Base-by-base conservation (phyloP, 306 rosid genomes). In the Trifolium dubium region DNA sequence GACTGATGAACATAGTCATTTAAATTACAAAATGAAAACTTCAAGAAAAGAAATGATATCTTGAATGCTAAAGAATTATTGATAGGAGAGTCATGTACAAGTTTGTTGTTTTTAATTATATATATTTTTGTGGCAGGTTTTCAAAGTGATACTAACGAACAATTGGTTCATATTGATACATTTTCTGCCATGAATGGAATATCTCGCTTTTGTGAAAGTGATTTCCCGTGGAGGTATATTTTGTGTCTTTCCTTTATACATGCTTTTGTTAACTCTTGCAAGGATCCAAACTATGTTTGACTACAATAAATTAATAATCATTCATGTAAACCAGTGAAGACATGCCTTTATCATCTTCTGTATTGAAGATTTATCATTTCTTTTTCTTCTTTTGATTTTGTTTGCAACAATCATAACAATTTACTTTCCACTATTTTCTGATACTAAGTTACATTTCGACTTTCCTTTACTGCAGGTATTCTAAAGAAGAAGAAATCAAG, bases 111-210 rank as follows among this genome's bases (percentile, higher is more conserved):
- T 29, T 62, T n/a, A 29, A 28, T 64, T 50, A 7, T 34, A 34
- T 34, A 8, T 80, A 74, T 64, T 4, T 23, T 74, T 85, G 62
- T 77, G 35, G 60, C 89, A 91, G 97, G 94, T 47, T 72, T 76
- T 70, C 83, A 83, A 34, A 71, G 80, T 78, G 76, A 67, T 63
- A 74, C 86, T 32, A 65, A 69, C 62, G 92, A 88, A 77, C 86
- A 58, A 53, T 86, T 85, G 92, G 91, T 93, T 72, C 97, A 91
- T 75, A 91, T 93, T 80, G 98, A 93, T 82, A 79, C 97, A n/a
- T 93, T 81, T 84, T 93, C 98, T 55, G 96, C 98, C 78, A 93
- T 93, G 97, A 93, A 86, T 79, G 98, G 97, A 67, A 91, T 93
- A 81, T 93, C 98, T 69, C 97, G 87, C 83, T 93, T 93, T 69